Percentiles rank a stretch among this genome's conserved stretches.
phyloP scores from a whole-genome alignment of 352 stramenopile species.

The Pythium grandisporangium region DNA sequence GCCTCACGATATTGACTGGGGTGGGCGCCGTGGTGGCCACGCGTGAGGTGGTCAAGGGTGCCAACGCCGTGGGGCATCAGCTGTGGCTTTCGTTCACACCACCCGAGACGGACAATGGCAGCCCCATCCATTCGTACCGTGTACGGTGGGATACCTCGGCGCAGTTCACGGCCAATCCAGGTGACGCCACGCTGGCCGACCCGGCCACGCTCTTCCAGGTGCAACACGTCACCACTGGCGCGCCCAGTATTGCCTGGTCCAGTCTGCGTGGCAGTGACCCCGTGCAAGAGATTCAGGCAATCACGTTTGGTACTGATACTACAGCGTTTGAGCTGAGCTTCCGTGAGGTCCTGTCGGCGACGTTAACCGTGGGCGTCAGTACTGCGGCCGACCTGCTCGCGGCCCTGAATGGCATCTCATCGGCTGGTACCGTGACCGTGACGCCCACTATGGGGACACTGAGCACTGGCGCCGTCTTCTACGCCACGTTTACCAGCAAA shows the following conservation, averaged over 20 bases:
- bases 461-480: conserved; percentile 13
- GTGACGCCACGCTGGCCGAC: conserved; percentile 38
- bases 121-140: conserved; percentile 51
- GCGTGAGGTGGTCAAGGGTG: conserved; percentile 50
- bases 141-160: conserved; percentile 58
- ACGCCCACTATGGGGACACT: conserved; percentile 15
- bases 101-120: conserved; percentile 48
- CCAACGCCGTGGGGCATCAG: conserved; percentile 57
- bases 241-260: conserved; percentile 52
- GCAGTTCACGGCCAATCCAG: conserved; percentile 36
- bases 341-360: conserved; percentile 19
- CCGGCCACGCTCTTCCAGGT: conserved; percentile 36
- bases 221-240: conserved; percentile 40
- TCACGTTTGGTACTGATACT: conserved; percentile 18
- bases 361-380: conserved; percentile 24
- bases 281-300: conserved; percentile 32
- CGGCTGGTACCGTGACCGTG: conserved; percentile 34
- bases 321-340: conserved; percentile 47
- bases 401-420: conserved; percentile 25
- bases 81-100: conserved; percentile 74
- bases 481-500: conserved; percentile 47
- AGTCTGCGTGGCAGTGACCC: conserved; percentile 14
- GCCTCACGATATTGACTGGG: conserved; percentile 24
- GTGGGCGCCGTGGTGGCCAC: conserved; percentile 31
- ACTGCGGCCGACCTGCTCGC: conserved; percentile 19